Conservation (phyloP, 805 yeast genomes). For the Cyberlindnera maclurae region DNA sequence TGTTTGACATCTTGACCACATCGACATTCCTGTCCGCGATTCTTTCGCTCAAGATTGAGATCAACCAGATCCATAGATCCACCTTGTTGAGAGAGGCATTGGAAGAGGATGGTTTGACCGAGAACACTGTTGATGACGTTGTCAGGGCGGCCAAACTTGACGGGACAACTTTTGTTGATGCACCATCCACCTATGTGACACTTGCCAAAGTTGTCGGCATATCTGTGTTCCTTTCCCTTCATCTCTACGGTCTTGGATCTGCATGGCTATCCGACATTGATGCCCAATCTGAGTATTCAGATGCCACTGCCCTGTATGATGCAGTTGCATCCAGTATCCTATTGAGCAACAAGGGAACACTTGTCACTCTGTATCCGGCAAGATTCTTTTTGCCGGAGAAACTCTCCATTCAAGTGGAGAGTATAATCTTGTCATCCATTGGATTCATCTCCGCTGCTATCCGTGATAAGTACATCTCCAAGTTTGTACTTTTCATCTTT, state of each 20-base stretch:
- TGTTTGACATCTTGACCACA: constrained; percentile 64
- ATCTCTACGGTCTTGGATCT: constrained; percentile 61
- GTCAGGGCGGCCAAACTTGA: constrained; percentile 24
- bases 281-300: constrained; percentile 19
- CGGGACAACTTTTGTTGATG: constrained; percentile 22
- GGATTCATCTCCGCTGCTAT: constrained; percentile 60
- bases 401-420: constrained; percentile 53
- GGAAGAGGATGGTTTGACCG: constrained; percentile 88
- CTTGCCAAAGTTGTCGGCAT: constrained; percentile 55
- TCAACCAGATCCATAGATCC: constrained; percentile 76
- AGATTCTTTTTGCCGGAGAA: constrained; percentile 54
- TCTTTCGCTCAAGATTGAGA: constrained; percentile 82
- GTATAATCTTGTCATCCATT: constrained; percentile 42
- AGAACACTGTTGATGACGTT: constrained; percentile 66
- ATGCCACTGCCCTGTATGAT: constrained; percentile 18
- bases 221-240: constrained; percentile 52
- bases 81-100: constrained; percentile 69
- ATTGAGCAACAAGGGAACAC: constrained; percentile 39
- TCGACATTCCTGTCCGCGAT: constrained; percentile 80
- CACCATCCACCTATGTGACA: constrained; percentile 37
- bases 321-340: constrained; percentile 21
- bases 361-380: constrained; percentile 53
- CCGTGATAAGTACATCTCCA: constrained; percentile 74
- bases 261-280: constrained; percentile 57
- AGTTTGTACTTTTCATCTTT: constrained; percentile 64